phyloP scores from a whole-genome alignment of 202 grass and related monocot genomes.

The Elaeis oleifera region DNA sequence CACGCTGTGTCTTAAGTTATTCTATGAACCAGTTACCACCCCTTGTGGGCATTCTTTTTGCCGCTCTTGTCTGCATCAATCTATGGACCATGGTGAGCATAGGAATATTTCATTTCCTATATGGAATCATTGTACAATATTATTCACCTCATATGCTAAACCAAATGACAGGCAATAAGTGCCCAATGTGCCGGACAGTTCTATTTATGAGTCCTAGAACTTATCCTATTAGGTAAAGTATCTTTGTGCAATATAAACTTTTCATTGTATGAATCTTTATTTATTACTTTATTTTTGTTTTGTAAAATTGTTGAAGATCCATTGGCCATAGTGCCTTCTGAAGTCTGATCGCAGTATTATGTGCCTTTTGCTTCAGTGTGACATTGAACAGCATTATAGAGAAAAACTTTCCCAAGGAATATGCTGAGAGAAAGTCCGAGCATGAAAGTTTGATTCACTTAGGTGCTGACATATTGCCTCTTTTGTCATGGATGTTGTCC shows the following conservation, averaged over 20 bases:
- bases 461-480: slow-evolving; percentile 85
- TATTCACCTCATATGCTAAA: slow-evolving; percentile 20
- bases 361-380: slow-evolving; percentile 62
- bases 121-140: slow-evolving; percentile 25
- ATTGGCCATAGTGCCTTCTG: slow-evolving; percentile 9
- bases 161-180: slow-evolving; percentile 68
- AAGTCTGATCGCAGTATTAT: slow-evolving; percentile 34
- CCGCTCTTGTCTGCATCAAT: slow-evolving; percentile 80
- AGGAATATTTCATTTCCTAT: slow-evolving; percentile 19
- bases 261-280: not conserved
- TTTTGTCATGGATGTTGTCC: slow-evolving; percentile 99
- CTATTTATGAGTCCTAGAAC: slow-evolving; percentile 90
- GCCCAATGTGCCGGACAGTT: slow-evolving; percentile 92
- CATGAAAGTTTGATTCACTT: slow-evolving; percentile 77
- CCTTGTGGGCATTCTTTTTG: slow-evolving; percentile 99
- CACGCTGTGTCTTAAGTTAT: slow-evolving; percentile 87
- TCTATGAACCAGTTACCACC: slow-evolving; percentile 97
- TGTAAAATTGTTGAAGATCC: slow-evolving; percentile 1
- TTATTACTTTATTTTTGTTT: not conserved
- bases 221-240: slow-evolving; percentile 73
- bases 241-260: not conserved
- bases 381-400: slow-evolving; percentile 93
- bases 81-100: slow-evolving; percentile 91
- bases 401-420: slow-evolving; percentile 87
- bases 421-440: slow-evolving; percentile 81